phyloP scores from a whole-genome alignment of 1,139 yeast genomes.

The Diutina pseudorugosa region DNA sequence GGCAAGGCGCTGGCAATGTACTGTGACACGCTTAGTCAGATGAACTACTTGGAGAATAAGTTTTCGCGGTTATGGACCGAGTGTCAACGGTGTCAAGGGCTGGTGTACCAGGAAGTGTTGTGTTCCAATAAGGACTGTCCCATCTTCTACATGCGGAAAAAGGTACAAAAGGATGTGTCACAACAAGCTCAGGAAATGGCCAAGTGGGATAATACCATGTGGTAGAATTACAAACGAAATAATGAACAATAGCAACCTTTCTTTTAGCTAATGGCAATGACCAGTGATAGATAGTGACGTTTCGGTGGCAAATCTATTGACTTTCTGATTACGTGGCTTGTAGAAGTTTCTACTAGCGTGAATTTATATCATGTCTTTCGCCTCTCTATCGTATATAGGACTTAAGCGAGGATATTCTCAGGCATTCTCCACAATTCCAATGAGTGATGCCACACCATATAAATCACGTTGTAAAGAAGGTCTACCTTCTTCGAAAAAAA shows the following conservation, averaged over 20 bases:
- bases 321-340: too few species aligned
- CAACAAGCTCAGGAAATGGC: conserved; percentile 57
- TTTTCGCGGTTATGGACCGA: conserved; percentile 94
- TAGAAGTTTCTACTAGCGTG: too few species aligned
- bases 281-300: too few species aligned
- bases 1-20: conserved; percentile 67
- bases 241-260: not conserved
- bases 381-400: too few species aligned
- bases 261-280: too few species aligned
- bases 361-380: too few species aligned
- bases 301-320: not conserved
- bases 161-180: conserved; percentile 78
- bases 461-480: too few species aligned
- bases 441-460: not conserved
- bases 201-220: conserved; percentile 55
- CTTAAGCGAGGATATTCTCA: too few species aligned
- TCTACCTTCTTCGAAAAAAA: too few species aligned
- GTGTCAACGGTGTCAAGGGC: conserved; percentile 96
- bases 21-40: conserved; percentile 64
- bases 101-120: conserved; percentile 86
- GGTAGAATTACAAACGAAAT: conserved; percentile 28
- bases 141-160: conserved; percentile 92
- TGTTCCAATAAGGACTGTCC: conserved; percentile 97
- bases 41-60: conserved; percentile 70
- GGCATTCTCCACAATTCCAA: not conserved